Conservation (phyloP, 305 asterid genomes). For the Fraxinus ornus region DNA sequence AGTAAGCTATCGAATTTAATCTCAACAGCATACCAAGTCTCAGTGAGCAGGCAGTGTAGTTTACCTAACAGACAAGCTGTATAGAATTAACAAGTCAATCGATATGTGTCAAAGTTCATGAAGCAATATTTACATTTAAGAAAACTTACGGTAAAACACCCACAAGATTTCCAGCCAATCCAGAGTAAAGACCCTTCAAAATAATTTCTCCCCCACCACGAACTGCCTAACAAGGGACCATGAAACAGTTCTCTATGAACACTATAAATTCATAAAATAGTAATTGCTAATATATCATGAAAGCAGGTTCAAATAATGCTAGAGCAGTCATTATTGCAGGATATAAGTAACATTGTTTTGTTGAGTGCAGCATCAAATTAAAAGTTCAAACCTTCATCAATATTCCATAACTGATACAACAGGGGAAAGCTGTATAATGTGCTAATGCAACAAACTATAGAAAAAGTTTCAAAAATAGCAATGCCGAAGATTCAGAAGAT, state of each 20-base stretch:
- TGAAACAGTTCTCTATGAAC: conserved; percentile 16
- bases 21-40: background rate
- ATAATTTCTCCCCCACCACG: conserved; percentile 62
- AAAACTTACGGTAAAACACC: conserved; percentile 73
- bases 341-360: conserved; percentile 1
- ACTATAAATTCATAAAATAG: background rate
- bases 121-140: conserved; percentile 9
- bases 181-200: conserved; percentile 67
- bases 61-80: background rate
- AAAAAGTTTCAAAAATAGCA: background rate
- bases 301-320: background rate
- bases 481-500: background rate
- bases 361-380: background rate
- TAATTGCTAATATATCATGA: background rate
- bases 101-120: background rate
- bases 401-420: background rate
- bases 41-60: background rate
- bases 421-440: background rate
- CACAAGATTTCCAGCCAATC: conserved; percentile 66
- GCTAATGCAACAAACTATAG: background rate
- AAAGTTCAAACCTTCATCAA: background rate
- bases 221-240: conserved; percentile 47
- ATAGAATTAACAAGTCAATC: background rate
- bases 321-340: background rate
- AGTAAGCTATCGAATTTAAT: background rate